Base-by-base conservation (phyloP, 441 rosid genomes). In the Euphorbia celastroides region DNA sequence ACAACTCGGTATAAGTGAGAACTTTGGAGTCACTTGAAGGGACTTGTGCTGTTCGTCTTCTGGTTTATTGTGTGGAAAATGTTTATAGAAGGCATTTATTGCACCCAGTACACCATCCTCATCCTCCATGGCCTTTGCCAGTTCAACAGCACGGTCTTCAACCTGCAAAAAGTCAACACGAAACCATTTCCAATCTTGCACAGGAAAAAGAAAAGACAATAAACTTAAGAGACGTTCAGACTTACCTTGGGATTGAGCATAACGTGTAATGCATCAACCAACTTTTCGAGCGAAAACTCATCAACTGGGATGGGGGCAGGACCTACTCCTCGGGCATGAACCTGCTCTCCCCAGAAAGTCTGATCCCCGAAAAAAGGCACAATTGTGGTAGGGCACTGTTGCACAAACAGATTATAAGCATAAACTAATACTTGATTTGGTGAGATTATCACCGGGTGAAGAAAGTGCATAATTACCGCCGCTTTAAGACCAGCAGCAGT, bases 281-380 rank as follows among this genome's bases (percentile, higher is more conserved):
- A 76, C 77, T 92, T 94, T 32, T 80, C 75, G 67, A 83, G 89
- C 42, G 96, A 84, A 77, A 92, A 92, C 62, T 94, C 96, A 13
- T 94, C 97, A 8, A 92, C 80, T 16, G 94, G 98, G 36, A 94
- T 92, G 26, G 99, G 99, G 5, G 76, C 58, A 68, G 99, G 99
- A 73, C 99, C 99, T 20, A 94, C 91, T 73, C 96, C 85, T 78
- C 97, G 80, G 66, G 86, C 96, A 67, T 88, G 88, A 42, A 94
- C 94, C 70, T 70, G 77, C 46, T 89, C 97, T 72, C 99, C 99
- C 99, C 99, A 94, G 69, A 94, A 94, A 62, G 88, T 96, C 78
- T 94, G 99, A 78, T 94, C 99, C 27, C 99, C 99, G 65, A 94
- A 94, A 82, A 92, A 92, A 57, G 99, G 98, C 62, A 94, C 93